Percentiles rank a stretch among this genome's conserved stretches.
These are phyloP conservation scores for Ramalina peruviana DNA, from an alignment of 495 filamentous ascomycete species.

Conservation along the genomic window DNA sequence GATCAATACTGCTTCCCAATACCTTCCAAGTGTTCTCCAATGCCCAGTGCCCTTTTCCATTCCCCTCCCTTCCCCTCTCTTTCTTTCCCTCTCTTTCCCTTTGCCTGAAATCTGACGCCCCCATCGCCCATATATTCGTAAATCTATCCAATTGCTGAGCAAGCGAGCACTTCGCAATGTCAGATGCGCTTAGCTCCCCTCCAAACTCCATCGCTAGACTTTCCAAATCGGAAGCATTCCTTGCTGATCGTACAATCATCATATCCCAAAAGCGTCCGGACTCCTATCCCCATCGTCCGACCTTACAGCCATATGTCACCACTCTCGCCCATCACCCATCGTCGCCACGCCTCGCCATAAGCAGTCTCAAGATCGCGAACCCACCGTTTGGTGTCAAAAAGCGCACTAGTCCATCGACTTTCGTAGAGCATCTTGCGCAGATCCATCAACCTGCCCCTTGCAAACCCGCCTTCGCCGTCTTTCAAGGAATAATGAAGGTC, in stretches of 20 bases:
- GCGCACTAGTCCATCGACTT: slow-evolving; percentile 63
- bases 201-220: neutral
- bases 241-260: slow-evolving; percentile 2
- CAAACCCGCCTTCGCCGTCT: slow-evolving; percentile 38
- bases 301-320: slow-evolving; percentile 67
- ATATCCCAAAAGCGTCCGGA: neutral
- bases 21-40: too few species aligned
- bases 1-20: too few species aligned
- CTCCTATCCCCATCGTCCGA: neutral
- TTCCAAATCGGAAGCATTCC: neutral
- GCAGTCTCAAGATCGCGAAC: slow-evolving; percentile 81
- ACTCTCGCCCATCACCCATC: slow-evolving; percentile 74
- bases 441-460: slow-evolving; percentile 53
- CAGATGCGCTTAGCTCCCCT: neutral
- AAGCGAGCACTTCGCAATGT: slow-evolving; percentile 14
- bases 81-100: too few species aligned
- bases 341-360: slow-evolving; percentile 75
- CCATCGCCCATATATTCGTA: neutral
- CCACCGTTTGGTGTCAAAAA: slow-evolving; percentile 91
- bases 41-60: too few species aligned
- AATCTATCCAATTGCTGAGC: neutral
- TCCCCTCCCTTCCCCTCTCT: too few species aligned
- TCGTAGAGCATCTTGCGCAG: slow-evolving; percentile 69
- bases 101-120: too few species aligned
- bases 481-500: slow-evolving; percentile 46